Evolutionary conservation across 495 filamentous ascomycete genomes (phyloP), one percentile per base, ranked within the genome.

Genomic region (Geopyxis carbonaria): DNA sequence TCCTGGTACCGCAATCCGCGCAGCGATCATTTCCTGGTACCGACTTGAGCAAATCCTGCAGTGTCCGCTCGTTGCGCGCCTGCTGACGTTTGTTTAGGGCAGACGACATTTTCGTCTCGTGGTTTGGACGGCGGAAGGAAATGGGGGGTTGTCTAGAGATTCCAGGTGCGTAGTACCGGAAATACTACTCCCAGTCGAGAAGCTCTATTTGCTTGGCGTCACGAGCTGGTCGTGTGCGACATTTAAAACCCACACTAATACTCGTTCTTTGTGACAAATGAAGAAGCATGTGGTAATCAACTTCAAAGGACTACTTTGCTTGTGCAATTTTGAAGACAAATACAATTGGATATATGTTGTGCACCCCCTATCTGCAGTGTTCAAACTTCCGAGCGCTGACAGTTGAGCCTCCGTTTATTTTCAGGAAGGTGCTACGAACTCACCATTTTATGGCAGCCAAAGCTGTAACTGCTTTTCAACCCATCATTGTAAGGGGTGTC

Each of bases 11-110:
- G 65, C 89, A 97, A 61, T 97, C 89, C 34, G 89, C 91, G 63
- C 89, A 97, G 48, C 76, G 63, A 59, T 92, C 84, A 68, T 97
- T 97, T 29, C 89, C 89, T 28, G 84, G 74, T 29, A 93, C 79
- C 10, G 60, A 72, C 41, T 79, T 78, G 57, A 94, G 78, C 44
- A 97, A 70, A 23, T 95, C 89, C 56, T 93, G 82, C 48, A 97
- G 66, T 21, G 73, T 64, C 55, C 78, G 81, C 67, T 97, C 89
- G 61, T 95, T 93, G 64, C 89, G 86, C 68, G 76, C 80, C 67
- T 92, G 85, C 63, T 93, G 80, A 56, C 89, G 85, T 71, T 95
- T 97, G 66, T 72, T 93, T 42, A 75, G 64, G 29, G 62, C 48
- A 24, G 45, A 54, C 36, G 50, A 53, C 50, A 53, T 51, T 32